A percentile compares a stretch with the other conserved stretches of the same genome.
phyloP scores from a whole-genome alignment of 306 rosid species.

The Ormosia semicastrata region DNA sequence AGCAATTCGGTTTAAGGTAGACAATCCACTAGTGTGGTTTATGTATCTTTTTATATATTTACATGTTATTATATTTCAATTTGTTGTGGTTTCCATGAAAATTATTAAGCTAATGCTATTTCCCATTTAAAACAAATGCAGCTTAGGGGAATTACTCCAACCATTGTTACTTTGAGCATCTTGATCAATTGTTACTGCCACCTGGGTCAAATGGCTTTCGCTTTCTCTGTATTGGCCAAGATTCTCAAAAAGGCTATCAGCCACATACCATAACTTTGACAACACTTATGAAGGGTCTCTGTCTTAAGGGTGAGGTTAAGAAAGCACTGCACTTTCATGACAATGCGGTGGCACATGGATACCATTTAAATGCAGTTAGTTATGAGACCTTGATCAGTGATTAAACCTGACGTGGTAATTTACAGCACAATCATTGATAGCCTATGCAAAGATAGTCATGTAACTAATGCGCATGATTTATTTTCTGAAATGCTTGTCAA shows the following conservation, averaged over 20 bases:
- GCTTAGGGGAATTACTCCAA: too few relatives aligned
- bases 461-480: neutral
- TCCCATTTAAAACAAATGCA: too few relatives aligned
- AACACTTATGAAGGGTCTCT: constrained; percentile 4
- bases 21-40: constrained; percentile 58
- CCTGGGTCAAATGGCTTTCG: too few relatives aligned
- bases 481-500: neutral
- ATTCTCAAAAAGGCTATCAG: too few relatives aligned
- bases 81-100: too few relatives aligned
- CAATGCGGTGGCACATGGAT: neutral
- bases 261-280: neutral
- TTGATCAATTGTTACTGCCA: too few relatives aligned
- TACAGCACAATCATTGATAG: constrained; percentile 10
- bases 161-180: too few relatives aligned
- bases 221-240: too few relatives aligned
- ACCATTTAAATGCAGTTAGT: neutral
- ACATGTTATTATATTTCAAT: too few relatives aligned
- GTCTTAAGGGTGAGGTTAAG: neutral
- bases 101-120: too few relatives aligned
- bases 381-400: constrained; percentile 9
- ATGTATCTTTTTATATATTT: neutral
- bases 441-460: constrained; percentile 12
- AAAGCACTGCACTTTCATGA: neutral
- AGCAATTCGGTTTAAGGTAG: constrained; percentile 44
- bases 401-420: neutral